phyloP scores from a whole-genome alignment of 106 monocot genomes.

The Chionographis japonica region DNA sequence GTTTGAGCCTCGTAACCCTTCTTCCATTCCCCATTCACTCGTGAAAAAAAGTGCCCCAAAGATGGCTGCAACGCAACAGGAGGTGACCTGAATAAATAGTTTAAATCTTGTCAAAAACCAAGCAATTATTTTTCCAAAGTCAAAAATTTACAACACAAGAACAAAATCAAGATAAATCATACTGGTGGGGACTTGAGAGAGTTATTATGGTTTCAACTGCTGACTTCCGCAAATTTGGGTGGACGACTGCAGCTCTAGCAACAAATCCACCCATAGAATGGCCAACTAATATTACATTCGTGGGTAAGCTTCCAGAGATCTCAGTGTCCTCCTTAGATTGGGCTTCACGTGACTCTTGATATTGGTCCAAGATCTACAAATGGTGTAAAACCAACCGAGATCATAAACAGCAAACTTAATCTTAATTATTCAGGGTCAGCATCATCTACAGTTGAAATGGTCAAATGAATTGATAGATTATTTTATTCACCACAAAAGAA shows the following conservation, averaged over 20 bases:
- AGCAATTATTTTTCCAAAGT: conserved; percentile 4
- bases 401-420: conserved; percentile 9
- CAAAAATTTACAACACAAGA: conserved; percentile 1
- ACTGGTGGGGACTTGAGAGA: conserved; percentile 96
- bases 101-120: conserved; percentile 17
- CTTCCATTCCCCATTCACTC: conserved; percentile 83
- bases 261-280: conserved; percentile 99
- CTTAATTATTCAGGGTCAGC: conserved; percentile 5
- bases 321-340: conserved; percentile 45
- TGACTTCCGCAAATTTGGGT: conserved; percentile 65
- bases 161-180: conserved; percentile 20
- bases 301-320: conserved; percentile 48
- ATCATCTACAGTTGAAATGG: conserved; percentile 18
- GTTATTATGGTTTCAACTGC: conserved; percentile 89
- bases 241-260: conserved; percentile 83
- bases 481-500: background rate
- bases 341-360: conserved; percentile 56
- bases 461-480: conserved; percentile 1
- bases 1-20: conserved; percentile 50
- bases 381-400: conserved; percentile 7
- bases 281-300: conserved; percentile 89
- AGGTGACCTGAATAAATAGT: conserved; percentile 72
- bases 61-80: conserved; percentile 98
- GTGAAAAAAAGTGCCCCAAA: conserved; percentile 72
- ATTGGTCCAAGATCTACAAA: conserved; percentile 84